Evolutionary conservation across 495 filamentous ascomycete species (phyloP), one percentile per base, ranked within the genome.

Genomic region (Lophiostoma macrostomum): DNA sequence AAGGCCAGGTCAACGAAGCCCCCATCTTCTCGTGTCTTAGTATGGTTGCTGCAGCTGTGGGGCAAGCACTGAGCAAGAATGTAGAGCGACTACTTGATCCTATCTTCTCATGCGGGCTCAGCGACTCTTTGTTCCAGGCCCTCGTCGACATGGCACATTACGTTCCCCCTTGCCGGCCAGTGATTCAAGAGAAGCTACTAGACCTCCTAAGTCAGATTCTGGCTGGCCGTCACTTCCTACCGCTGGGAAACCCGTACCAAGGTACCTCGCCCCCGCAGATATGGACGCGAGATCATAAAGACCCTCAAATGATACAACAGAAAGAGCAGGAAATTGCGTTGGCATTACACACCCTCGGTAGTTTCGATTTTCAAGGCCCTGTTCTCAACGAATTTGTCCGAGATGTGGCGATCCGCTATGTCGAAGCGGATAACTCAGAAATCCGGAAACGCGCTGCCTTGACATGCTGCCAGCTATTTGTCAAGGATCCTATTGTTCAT

Each of bases 21-120:
- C 94, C 94, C 0, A 94, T 97, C 63, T 99, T 99, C 63, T 85
- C 93, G 63, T 99, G 93, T 69, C 91, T 99, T 65, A 97, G 93
- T 68, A 90, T 94, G 79, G 77, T 99, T 29, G 90, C 93, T 4
- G 82, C 90, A 32, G 93, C 93, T 8, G 91, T 97, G 24, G 93
- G 93, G 19, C 95, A 97, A 73, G 86, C 91, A 1, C 80, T 99
- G 54, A 96, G 87, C 77, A 97, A 96, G 65, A 95, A 96, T 64
- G 95, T 99, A 86, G 90, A 96, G 61, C 87, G 88, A 14, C 72
- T 97, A 20, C 80, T 99, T 1, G 91, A 97, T 58, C 90, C 94
- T 3, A 96, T 99, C 54, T 97, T 99, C 69, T 88, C 88, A 14
- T 99, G 93, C 59, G 91, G 91, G 36, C 75, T 99, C 31, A 95